Evolutionary conservation across 768 basidiomycete genomes (phyloP), one percentile per base, ranked within the genome.

Genomic region (Suillus plorans): DNA sequence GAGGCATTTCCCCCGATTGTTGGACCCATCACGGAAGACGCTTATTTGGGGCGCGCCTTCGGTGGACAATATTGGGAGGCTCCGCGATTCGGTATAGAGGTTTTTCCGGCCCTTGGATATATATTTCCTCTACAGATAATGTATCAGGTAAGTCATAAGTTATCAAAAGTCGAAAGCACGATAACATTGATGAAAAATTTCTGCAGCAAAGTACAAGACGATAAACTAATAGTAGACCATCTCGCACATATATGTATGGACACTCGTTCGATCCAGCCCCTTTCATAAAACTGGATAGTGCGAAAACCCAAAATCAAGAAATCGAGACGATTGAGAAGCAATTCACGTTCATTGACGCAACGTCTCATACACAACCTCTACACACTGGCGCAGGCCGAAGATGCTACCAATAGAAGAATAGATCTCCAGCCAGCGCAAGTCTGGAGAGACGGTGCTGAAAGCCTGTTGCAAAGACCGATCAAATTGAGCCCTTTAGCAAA

Each of bases 1-100:
- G 39, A 69, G 73, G 56, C 74, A 78, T 16, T 83, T 83, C 56
- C 88, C 87, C 3, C 68, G 74, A 55, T 69, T 89, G 39, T 72
- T 89, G 49, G 89, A 91, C 70, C 89, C 89, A 12, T 74, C 79
- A 66, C 77, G 74, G 45, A 89, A 88, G 74, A 89, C 88, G 0
- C 68, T 90, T 6, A 84, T 92, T 4, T 89, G 86, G 87, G 88
- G 88, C 39, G 91, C 91, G 34, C 91, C 91, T 6, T 78, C 86
- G 0, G 80, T 91, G 61, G 89, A 92, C 67, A 80, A 82, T 58
- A 71, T 87, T 16, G 89, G 89, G 60, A 83, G 79, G 64, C 71
- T 84, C 68, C 67, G 77, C 42, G 77, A 80, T 67, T 55, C 47
- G 10, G 18, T 31, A 28, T 61, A 57, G n/a, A 62, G 7, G 37